These are phyloP conservation scores for Euphrasia arctica DNA, from an alignment of 305 asterid species.

Conservation along the genomic window DNA sequence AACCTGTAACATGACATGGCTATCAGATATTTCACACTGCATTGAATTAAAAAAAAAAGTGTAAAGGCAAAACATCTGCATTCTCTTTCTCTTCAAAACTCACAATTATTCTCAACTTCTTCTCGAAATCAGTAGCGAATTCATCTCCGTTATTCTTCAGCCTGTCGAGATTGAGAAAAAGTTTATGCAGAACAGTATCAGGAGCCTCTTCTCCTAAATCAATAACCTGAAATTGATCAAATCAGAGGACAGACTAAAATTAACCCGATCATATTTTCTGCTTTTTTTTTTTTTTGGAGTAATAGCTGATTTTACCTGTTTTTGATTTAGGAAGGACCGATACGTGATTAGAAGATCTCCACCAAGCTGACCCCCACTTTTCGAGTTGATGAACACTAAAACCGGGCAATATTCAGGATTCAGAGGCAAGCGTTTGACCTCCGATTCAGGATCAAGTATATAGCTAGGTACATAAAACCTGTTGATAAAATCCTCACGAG, in stretches of 20 bases:
- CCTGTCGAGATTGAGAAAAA: conserved; percentile 57
- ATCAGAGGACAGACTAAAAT: background rate
- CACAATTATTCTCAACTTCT: conserved; percentile 69
- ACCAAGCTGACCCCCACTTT: conserved; percentile 95
- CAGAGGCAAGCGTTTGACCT: conserved; percentile 25
- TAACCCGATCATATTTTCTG: background rate
- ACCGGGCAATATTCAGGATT: conserved; percentile 66
- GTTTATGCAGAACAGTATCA: conserved; percentile 53
- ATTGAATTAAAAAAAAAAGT: background rate
- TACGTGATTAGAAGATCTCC: conserved; percentile 74
- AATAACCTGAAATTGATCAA: conserved; percentile 54
- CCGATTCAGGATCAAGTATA: conserved; percentile 42
- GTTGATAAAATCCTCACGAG: conserved; percentile 36
- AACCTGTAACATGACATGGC: conserved; percentile 43
- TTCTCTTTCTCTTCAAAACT: conserved; percentile 30
- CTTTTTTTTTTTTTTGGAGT: background rate
- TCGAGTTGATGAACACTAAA: conserved; percentile 83
- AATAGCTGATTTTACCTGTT: conserved; percentile 50
- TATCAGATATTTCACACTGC: conserved; percentile 21
- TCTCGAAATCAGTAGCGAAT: conserved; percentile 48
- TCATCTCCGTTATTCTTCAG: conserved; percentile 62
- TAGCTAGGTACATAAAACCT: conserved; percentile 63
- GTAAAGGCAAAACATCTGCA: background rate
- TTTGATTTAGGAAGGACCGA: conserved; percentile 53
- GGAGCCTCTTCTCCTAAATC: conserved; percentile 89